A percentile compares a stretch with the other conserved stretches of the same genome.
Evolutionary conservation across 1,284 basidiomycete genomes (phyloP).

Genomic region (Trametes hirsuta): DNA sequence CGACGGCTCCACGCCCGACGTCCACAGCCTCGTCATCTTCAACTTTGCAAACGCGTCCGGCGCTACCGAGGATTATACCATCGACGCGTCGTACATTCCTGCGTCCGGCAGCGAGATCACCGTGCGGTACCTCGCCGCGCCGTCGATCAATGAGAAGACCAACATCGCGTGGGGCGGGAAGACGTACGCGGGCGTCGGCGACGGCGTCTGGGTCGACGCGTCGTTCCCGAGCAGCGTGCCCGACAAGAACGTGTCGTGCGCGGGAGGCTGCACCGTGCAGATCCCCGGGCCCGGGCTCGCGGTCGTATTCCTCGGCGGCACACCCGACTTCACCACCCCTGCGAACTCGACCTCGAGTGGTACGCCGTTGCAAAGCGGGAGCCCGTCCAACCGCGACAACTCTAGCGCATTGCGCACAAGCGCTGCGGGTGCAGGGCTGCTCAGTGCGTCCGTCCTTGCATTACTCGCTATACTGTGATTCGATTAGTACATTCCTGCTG

Average conservation of each 20-base stretch:
- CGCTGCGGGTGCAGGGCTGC: neutral
- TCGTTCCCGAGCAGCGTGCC: conserved; percentile 19
- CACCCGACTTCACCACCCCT: conserved; percentile 1
- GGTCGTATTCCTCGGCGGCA: conserved; percentile 40
- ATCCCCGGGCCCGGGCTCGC: conserved; percentile 51
- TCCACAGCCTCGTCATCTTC: conserved; percentile 56
- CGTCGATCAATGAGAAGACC: conserved; percentile 52
- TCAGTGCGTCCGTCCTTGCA: neutral
- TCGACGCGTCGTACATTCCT: conserved; percentile 36
- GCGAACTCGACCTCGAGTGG: conserved; percentile 1
- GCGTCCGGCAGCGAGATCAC: conserved; percentile 32
- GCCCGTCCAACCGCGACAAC: neutral
- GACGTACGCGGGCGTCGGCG: conserved; percentile 42
- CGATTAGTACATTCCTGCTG: neutral
- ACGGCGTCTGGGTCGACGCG: conserved; percentile 40
- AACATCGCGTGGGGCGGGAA: conserved; percentile 62
- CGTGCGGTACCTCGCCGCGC: conserved; percentile 49
- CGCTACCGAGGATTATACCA: conserved; percentile 36
- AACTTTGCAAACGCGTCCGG: conserved; percentile 54
- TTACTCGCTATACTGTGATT: conserved; percentile 2
- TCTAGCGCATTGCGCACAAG: neutral
- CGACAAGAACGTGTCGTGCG: conserved; percentile 35
- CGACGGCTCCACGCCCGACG: conserved; percentile 42
- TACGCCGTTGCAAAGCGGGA: neutral
- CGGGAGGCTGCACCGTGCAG: conserved; percentile 43